These are phyloP conservation scores for Durio zibethinus DNA, from an alignment of 345 rosid genomes.

Conservation along the genomic window DNA sequence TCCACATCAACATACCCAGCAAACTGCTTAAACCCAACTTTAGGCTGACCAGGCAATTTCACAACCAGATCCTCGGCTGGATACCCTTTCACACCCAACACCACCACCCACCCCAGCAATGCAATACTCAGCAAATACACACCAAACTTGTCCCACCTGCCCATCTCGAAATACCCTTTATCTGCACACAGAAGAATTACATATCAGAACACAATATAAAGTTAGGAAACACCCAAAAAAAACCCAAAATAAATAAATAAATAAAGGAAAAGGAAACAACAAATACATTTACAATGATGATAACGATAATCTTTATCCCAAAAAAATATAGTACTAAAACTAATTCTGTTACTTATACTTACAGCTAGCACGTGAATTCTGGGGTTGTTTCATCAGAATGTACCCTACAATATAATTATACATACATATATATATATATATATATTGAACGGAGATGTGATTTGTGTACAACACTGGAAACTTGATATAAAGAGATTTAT, in stretches of 20 bases:
- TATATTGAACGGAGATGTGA: not conserved
- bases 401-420: not conserved
- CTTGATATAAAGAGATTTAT: not conserved
- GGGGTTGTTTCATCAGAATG: conserved; percentile 27
- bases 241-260: not conserved
- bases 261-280: not conserved
- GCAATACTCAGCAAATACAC: conserved; percentile 21
- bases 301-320: conserved; percentile 5
- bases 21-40: conserved; percentile 69
- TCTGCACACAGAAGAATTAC: conserved; percentile 12
- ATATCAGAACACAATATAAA: not conserved
- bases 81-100: conserved; percentile 40
- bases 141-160: conserved; percentile 27
- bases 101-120: conserved; percentile 24
- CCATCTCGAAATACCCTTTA: conserved; percentile 26
- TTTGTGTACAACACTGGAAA: not conserved
- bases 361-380: conserved; percentile 44
- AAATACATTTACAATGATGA: conserved; percentile 1
- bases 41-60: conserved; percentile 75
- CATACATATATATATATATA: not conserved
- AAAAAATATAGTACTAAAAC: conserved; percentile 1
- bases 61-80: conserved; percentile 77
- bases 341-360: conserved; percentile 28
- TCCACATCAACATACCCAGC: conserved; percentile 86
- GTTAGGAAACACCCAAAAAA: not conserved